Evolutionary conservation across 2,329 filamentous ascomycete species (phyloP).

Genomic region (Hypoxylon sp.): DNA sequence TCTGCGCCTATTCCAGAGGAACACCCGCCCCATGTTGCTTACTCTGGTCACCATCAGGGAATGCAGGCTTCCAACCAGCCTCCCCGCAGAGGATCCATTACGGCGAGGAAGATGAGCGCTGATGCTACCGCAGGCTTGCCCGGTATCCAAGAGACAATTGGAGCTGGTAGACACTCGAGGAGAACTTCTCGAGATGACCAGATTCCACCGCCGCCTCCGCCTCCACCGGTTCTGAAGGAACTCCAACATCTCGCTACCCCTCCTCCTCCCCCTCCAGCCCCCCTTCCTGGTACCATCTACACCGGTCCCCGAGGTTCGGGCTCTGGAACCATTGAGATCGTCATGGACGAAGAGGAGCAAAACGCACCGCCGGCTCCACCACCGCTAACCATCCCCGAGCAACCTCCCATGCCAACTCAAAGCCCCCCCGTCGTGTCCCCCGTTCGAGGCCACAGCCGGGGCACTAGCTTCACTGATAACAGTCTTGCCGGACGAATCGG

Average conservation of each 20-base stretch:
- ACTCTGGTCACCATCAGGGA: conserved; percentile 60
- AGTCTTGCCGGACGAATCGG: conserved; percentile 68
- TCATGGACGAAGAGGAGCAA: conserved; percentile 73
- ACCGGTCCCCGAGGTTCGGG: conserved; percentile 61
- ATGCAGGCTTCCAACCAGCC: conserved; percentile 50
- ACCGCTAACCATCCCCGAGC: conserved; percentile 7
- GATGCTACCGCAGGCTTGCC: conserved; percentile 59
- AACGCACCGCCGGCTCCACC: conserved; percentile 52
- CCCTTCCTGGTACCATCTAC: conserved; percentile 65
- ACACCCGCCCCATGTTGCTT: conserved; percentile 55
- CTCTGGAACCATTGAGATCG: conserved; percentile 71
- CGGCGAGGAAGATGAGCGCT: conserved; percentile 58
- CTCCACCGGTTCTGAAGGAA: conserved; percentile 70
- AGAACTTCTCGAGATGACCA: conserved; percentile 66
- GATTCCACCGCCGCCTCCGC: conserved; percentile 68
- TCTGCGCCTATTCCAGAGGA: conserved; percentile 71
- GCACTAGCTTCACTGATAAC: conserved; percentile 68
- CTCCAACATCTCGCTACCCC: conserved; percentile 73
- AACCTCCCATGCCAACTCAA: conserved; percentile 9
- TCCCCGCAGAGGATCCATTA: conserved; percentile 50
- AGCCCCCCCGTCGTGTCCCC: conserved; percentile 61
- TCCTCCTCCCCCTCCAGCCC: conserved; percentile 74
- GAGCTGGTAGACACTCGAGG: conserved; percentile 56
- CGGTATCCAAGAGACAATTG: conserved; percentile 65
- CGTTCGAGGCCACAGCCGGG: conserved; percentile 66